Evolutionary conservation across 768 basidiomycete genomes (phyloP), one percentile per base, ranked within the genome.

Genomic region (Tephrocybe sp.): DNA sequence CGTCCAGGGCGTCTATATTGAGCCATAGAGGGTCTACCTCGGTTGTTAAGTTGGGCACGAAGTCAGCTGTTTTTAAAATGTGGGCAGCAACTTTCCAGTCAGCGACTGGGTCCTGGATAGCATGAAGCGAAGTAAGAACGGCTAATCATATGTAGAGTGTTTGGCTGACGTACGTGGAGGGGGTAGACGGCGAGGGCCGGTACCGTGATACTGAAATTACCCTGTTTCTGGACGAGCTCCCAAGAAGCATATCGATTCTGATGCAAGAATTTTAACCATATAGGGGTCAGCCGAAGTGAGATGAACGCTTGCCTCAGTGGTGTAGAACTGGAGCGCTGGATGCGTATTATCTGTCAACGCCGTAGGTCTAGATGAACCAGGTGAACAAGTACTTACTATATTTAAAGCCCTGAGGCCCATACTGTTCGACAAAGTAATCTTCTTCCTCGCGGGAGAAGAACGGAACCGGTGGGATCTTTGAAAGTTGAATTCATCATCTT

Each of bases 341-440:
- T 12, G 31, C 5, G 40, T 12, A 25, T 51, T 24, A 40, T 38
- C 30, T 32, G 25, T 25, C n/a, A n/a, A n/a, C n/a, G n/a, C n/a
- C n/a, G n/a, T 22, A 16, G 38, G 13, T 21, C n/a, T 5, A 25
- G 16, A 39, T 7, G 9, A 31, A 22, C 9, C 19, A 25, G 11
- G n/a, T n/a, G n/a, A n/a, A 69, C 0, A 12, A 4, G 12, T 8
- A 24, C 84, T 19, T 55, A 88, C 88, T 85, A 48, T 81, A 60
- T 43, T 71, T 67, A 57, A 89, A 88, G 0, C 82, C 80, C 54
- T 81, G 82, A 9, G 68, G 67, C 32, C 60, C 59, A 54, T 79
- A 89, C 53, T 83, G 79, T 43, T 86, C 75, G 0, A 87, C 76
- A 51, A 87, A 79, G 58, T 88, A 89, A 56, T 84, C 78, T 57